Evolutionary conservation across 768 basidiomycete genomes (phyloP).

Genomic region (Agrocybe praecox): DNA sequence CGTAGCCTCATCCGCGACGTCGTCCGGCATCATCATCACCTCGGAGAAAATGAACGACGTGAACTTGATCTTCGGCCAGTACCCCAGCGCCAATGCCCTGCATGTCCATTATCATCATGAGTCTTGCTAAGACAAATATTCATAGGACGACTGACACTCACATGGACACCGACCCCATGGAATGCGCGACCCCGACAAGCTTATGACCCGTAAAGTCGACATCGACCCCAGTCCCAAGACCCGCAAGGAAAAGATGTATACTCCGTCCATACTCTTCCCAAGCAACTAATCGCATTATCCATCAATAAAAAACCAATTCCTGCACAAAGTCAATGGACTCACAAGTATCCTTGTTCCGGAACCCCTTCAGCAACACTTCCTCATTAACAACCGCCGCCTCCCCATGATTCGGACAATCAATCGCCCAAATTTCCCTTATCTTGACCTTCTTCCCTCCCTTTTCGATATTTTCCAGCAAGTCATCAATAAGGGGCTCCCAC

Average conservation of each 20-base stretch:
- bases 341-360: conserved; percentile 48
- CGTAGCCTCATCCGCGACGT: conserved; percentile 10
- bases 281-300: conserved; percentile 31
- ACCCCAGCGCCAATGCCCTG: conserved; percentile 45
- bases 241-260: conserved; percentile 49
- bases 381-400: conserved; percentile 54
- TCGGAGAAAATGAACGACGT: conserved; percentile 46
- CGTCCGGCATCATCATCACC: conserved; percentile 37
- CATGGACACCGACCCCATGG: conserved; percentile 53
- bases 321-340: conserved; percentile 16
- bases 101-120: background rate
- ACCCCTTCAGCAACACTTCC: conserved; percentile 38
- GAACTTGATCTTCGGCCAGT: conserved; percentile 39
- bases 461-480: conserved; percentile 35
- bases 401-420: conserved; percentile 60
- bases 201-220: conserved; percentile 50
- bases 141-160: conserved; percentile 24
- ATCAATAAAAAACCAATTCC: background rate
- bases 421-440: conserved; percentile 50
- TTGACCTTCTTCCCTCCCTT: conserved; percentile 19
- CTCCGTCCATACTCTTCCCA: conserved; percentile 58
- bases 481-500: conserved; percentile 59
- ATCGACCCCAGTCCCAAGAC: conserved; percentile 48
- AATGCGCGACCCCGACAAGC: conserved; percentile 56
- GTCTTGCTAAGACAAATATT: background rate